phyloP scores from a whole-genome alignment of 305 asterid species.

The Euphrasia arctica region DNA sequence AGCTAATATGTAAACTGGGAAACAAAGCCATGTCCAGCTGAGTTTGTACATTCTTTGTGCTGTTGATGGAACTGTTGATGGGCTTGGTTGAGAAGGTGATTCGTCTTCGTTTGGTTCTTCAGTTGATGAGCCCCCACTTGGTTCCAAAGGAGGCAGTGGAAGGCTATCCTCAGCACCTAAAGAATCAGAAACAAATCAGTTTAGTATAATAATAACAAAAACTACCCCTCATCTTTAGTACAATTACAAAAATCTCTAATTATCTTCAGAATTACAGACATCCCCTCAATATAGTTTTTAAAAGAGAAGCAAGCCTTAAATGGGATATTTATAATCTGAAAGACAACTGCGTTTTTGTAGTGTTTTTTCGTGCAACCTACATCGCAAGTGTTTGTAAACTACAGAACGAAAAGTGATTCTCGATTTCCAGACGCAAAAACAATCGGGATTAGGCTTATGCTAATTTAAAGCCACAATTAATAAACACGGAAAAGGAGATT shows the following conservation, averaged over 20 bases:
- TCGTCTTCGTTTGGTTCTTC: slow-evolving; percentile 23
- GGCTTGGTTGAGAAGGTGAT: slow-evolving; percentile 26
- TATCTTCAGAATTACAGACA: background rate
- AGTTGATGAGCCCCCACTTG: slow-evolving; percentile 22
- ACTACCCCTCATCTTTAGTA: background rate
- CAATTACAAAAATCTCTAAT: background rate
- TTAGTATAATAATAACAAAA: background rate
- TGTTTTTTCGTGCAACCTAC: background rate
- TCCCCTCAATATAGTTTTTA: background rate
- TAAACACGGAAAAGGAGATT: background rate
- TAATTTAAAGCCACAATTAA: background rate
- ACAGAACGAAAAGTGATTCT: background rate
- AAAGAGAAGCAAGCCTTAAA: background rate
- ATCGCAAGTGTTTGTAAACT: background rate
- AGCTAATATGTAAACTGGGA: background rate
- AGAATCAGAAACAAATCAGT: background rate
- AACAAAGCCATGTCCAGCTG: background rate
- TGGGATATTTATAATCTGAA: background rate
- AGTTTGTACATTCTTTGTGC: background rate
- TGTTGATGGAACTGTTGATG: background rate
- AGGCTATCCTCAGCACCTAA: slow-evolving; percentile 34
- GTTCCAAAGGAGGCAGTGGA: slow-evolving; percentile 36
- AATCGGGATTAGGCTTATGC: background rate
- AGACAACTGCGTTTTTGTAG: background rate
- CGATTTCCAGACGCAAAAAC: background rate